Conservation (phyloP, 306 rosid genomes). For the Corylus avellana region DNA sequence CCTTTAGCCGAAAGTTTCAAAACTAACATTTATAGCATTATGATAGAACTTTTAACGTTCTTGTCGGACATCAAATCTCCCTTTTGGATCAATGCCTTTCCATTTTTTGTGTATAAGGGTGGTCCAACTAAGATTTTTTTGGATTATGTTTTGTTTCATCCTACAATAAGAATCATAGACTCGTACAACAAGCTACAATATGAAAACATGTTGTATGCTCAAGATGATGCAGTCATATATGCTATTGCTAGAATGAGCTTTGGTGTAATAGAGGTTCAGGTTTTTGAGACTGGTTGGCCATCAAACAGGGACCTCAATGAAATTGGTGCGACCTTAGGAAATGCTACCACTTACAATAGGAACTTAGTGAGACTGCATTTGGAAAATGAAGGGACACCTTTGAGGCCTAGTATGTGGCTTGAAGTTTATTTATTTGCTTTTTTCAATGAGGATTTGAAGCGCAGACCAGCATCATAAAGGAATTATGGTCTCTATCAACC, state of each 20-base stretch:
- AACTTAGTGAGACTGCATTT: constrained; percentile 75
- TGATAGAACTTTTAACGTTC: constrained; percentile 69
- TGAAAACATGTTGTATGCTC: constrained; percentile 95
- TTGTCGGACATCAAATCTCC: constrained; percentile 69
- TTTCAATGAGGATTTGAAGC: too few species aligned
- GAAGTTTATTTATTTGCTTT: too few species aligned
- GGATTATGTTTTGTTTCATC: constrained; percentile 66
- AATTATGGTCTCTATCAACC: constrained; percentile 64
- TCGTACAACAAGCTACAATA: constrained; percentile 69
- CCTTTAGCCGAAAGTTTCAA: constrained; percentile 88
- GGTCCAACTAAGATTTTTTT: constrained; percentile 55
- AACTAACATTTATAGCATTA: constrained; percentile 46
- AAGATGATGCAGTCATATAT: constrained; percentile 78
- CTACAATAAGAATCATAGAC: constrained; percentile 45
- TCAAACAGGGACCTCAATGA: constrained; percentile 24
- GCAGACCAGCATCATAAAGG: too few species aligned
- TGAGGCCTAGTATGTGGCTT: too few species aligned
- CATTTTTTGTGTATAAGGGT: constrained; percentile 80
- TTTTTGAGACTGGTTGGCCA: constrained; percentile 75
- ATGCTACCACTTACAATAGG: constrained; percentile 79
- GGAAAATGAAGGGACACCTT: constrained; percentile 51
- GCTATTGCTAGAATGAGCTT: constrained; percentile 80
- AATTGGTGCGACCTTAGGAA: constrained; percentile 66
- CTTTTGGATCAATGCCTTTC: constrained; percentile 96
- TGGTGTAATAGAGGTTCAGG: constrained; percentile 72